Conservation (phyloP, 148 eudicot genomes). For the Linanthus parryae region DNA sequence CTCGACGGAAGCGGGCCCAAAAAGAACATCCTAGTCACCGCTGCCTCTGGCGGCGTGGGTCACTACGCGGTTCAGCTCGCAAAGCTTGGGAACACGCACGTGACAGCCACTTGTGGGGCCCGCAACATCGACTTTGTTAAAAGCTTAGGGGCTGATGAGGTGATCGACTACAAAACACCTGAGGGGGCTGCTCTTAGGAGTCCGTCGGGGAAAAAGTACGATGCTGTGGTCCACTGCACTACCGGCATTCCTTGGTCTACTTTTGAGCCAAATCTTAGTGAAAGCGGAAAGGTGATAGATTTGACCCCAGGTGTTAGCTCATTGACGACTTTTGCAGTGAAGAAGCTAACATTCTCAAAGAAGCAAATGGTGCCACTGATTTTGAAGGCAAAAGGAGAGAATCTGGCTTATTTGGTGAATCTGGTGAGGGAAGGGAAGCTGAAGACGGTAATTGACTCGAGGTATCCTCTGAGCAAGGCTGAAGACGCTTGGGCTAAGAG, state of each 20-base stretch:
- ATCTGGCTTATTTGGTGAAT: conserved; percentile 47
- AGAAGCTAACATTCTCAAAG: conserved; percentile 54
- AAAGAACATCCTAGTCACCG: conserved; percentile 60
- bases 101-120: conserved; percentile 75
- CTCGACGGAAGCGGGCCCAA: conserved; percentile 52
- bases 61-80: conserved; percentile 85
- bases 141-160: conserved; percentile 74
- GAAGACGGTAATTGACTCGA: conserved; percentile 67
- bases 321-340: conserved; percentile 45
- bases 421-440: conserved; percentile 64
- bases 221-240: conserved; percentile 58
- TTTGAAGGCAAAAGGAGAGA: conserved; percentile 31
- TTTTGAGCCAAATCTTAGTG: conserved; percentile 56
- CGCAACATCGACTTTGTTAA: conserved; percentile 63
- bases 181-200: conserved; percentile 69
- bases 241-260: conserved; percentile 56
- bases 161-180: conserved; percentile 70
- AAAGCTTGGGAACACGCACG: conserved; percentile 72
- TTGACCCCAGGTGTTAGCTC: conserved; percentile 40
- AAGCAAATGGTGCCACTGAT: conserved; percentile 55
- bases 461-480: conserved; percentile 44
- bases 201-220: conserved; percentile 67
- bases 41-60: conserved; percentile 80
- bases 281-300: conserved; percentile 53
- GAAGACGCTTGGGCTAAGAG: conserved; percentile 81